Evolutionary conservation across 331 rosid species (phyloP).

Genomic region (Telfairia occidentalis): DNA sequence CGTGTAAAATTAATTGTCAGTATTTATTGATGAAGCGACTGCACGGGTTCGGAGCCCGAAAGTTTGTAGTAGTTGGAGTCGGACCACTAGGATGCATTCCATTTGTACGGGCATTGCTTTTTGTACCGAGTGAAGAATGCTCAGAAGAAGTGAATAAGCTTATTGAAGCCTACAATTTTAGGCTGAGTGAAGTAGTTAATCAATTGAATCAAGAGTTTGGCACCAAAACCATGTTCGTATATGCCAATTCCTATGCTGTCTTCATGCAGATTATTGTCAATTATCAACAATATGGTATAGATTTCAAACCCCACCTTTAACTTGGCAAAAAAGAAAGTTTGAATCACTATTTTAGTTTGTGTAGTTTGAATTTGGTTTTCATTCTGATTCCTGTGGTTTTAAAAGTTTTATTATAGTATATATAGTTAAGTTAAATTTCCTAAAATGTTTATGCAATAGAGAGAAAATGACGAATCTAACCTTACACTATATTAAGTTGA

Average conservation of each 20-base stretch:
- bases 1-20: neutral
- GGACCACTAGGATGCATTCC: conserved; percentile 57
- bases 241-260: conserved; percentile 34
- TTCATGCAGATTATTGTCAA: conserved; percentile 23
- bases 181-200: conserved; percentile 17
- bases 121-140: conserved; percentile 24
- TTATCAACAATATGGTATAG: conserved; percentile 34
- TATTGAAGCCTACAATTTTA: conserved; percentile 31
- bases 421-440: too few species aligned
- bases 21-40: conserved; percentile 19
- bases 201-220: conserved; percentile 31
- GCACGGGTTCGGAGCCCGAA: conserved; percentile 37
- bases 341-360: neutral
- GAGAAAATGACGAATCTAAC: too few species aligned
- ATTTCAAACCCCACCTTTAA: neutral
- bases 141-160: conserved; percentile 23
- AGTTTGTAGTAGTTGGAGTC: conserved; percentile 38
- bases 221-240: conserved; percentile 29
- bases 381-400: neutral
- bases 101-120: conserved; percentile 27
- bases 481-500: too few species aligned
- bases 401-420: too few species aligned
- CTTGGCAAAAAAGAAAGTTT: too few species aligned
- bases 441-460: neutral
- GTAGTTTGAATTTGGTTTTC: neutral